These are phyloP conservation scores for Wickerhamomyces chambardii DNA, from an alignment of 805 yeast species.

Conservation along the genomic window DNA sequence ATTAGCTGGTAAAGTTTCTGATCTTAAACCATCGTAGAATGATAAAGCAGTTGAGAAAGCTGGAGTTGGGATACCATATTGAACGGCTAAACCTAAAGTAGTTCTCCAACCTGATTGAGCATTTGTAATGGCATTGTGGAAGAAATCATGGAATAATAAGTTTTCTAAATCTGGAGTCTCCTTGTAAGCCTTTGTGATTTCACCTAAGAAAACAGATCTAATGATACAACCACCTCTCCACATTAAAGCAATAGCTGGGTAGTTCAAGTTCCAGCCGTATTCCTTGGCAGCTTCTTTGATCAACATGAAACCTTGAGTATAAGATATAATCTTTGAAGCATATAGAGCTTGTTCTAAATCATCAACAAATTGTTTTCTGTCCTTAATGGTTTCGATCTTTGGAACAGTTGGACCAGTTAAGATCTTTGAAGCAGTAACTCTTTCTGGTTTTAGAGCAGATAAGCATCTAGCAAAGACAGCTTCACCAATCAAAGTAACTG, in stretches of 20 bases:
- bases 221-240: constrained; percentile 99
- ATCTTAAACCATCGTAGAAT: constrained; percentile 98
- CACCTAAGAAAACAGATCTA: constrained; percentile 96
- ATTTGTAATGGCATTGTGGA: constrained; percentile 81
- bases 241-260: constrained; percentile 98
- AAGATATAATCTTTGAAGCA: constrained; percentile 97
- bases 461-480: constrained; percentile 96
- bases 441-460: constrained; percentile 87
- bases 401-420: constrained; percentile 73
- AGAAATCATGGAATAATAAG: constrained; percentile 93
- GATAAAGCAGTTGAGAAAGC: constrained; percentile 95
- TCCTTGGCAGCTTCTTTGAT: constrained; percentile 97
- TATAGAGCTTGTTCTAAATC: constrained; percentile 96
- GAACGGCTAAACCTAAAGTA: constrained; percentile 68
- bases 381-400: constrained; percentile 48
- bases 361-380: constrained; percentile 79
- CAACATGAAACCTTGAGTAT: constrained; percentile 99
- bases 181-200: constrained; percentile 94
- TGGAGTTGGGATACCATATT: constrained; percentile 93
- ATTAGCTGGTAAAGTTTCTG: constrained; percentile 93
- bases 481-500: constrained; percentile 97
- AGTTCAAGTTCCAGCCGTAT: constrained; percentile 94
- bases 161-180: constrained; percentile 89
- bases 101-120: constrained; percentile 97
- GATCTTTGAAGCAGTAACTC: constrained; percentile 73